phyloP scores from a whole-genome alignment of 176 grass and related monocot species.

The Carex littledalei region DNA sequence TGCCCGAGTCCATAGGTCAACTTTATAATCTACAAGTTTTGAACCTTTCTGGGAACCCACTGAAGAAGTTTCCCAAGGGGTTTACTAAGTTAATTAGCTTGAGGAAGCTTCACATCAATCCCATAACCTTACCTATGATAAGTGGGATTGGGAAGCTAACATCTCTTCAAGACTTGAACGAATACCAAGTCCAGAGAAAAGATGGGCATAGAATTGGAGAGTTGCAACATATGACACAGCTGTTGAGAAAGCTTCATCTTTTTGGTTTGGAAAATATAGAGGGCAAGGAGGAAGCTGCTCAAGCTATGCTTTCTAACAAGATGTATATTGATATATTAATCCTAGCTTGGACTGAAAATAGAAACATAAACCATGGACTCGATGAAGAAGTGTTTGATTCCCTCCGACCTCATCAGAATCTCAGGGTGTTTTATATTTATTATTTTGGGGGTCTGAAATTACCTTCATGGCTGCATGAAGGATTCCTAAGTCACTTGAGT shows the following conservation, averaged over 20 bases:
- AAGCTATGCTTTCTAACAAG: slow-evolving; percentile 32
- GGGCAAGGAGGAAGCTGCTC: slow-evolving; percentile 17
- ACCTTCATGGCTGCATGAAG: not conserved
- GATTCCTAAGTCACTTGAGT: slow-evolving; percentile 1
- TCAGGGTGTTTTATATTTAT: not conserved
- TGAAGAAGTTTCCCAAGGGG: slow-evolving; percentile 16
- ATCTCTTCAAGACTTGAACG: slow-evolving; percentile 16
- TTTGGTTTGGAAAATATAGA: not conserved
- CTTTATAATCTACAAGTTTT: slow-evolving; percentile 35
- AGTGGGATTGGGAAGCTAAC: slow-evolving; percentile 34
- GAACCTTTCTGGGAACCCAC: slow-evolving; percentile 9
- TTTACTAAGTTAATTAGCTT: slow-evolving; percentile 29
- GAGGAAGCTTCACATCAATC: slow-evolving; percentile 14
- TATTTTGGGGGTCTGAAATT: not conserved
- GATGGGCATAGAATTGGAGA: slow-evolving; percentile 16
- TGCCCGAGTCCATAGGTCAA: slow-evolving; percentile 36
- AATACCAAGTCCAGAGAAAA: slow-evolving; percentile 10
- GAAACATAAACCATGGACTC: not conserved
- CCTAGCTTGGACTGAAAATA: not conserved
- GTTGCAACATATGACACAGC: slow-evolving; percentile 36
- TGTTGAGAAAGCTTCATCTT: slow-evolving; percentile 17
- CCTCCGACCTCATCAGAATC: slow-evolving; percentile 14
- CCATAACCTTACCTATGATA: slow-evolving; percentile 12
- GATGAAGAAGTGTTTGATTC: not conserved
- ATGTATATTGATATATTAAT: slow-evolving; percentile 10